Evolutionary conservation across 106 monocot genomes (phyloP).

Genomic region (Allium cepa): DNA sequence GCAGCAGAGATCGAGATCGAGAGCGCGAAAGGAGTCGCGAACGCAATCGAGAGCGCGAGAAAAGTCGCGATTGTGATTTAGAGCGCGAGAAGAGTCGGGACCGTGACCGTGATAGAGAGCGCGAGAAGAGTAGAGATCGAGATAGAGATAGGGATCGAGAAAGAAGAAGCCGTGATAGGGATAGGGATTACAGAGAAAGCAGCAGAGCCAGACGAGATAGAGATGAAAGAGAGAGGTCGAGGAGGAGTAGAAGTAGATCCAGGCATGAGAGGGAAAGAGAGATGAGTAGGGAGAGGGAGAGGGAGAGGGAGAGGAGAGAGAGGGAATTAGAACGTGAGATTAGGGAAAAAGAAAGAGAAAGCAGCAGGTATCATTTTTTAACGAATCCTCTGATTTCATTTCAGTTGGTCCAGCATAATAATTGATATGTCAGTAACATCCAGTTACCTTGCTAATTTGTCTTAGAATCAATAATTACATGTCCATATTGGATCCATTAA

Average conservation of each 20-base stretch:
- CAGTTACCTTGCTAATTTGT: not conserved
- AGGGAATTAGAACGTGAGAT: conserved; percentile 7
- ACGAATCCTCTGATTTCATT: not conserved
- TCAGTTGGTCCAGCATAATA: no score
- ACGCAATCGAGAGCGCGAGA: no score
- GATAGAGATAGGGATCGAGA: not conserved
- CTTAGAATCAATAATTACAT: not conserved
- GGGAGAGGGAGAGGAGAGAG: not conserved
- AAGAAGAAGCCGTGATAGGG: not conserved
- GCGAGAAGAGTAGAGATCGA: conserved; percentile 1
- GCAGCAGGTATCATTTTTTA: not conserved
- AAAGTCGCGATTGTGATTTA: no score
- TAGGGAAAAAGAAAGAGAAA: conserved; percentile 9
- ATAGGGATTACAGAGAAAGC: not conserved
- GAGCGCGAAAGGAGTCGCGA: no score
- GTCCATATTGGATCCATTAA: not conserved
- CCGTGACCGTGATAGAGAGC: not conserved
- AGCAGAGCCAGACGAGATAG: not conserved
- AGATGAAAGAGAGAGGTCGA: not conserved
- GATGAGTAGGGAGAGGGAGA: conserved; percentile 1
- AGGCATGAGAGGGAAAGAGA: not conserved
- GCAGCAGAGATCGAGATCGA: no score
- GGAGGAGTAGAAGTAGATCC: conserved; percentile 1
- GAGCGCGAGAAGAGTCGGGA: not conserved
- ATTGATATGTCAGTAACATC: not conserved